Evolutionary conservation across 441 rosid species (phyloP).

Genomic region (Erodium trifolium): DNA sequence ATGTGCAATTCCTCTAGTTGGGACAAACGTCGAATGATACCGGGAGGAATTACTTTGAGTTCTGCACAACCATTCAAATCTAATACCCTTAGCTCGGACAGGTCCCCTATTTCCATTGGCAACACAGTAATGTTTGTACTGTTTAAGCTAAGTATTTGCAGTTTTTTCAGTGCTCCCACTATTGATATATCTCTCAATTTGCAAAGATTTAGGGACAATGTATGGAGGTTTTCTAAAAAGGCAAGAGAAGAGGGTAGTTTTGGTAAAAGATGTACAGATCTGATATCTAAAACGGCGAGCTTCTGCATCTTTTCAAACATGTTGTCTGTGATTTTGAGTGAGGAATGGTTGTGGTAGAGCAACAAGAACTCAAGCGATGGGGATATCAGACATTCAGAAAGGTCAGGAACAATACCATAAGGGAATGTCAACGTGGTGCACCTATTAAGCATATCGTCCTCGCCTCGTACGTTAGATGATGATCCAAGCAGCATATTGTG

Average conservation of each 20-base stretch:
- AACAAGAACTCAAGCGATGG: neutral
- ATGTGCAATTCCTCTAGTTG: constrained; percentile 19
- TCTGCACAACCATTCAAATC: constrained; percentile 2
- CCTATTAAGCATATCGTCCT: neutral
- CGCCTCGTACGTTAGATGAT: no score
- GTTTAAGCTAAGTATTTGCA: rapidly evolving
- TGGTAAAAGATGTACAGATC: neutral
- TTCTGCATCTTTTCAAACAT: neutral
- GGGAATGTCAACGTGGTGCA: neutral
- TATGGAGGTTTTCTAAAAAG: neutral
- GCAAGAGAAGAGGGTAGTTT: constrained; percentile 1
- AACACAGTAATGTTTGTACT: neutral
- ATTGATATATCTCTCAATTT: neutral
- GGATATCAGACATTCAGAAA: neutral
- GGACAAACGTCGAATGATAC: constrained; percentile 6
- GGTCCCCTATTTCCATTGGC: constrained; percentile 13
- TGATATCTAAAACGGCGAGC: neutral
- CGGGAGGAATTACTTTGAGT: constrained; percentile 13
- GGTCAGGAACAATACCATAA: neutral
- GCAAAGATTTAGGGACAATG: neutral
- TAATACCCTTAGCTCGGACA: constrained; percentile 13
- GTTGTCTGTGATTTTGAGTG: neutral
- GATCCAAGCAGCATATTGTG: neutral
- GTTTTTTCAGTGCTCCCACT: constrained; percentile 8
- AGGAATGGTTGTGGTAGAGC: neutral